Evolutionary conservation across 2,329 filamentous ascomycete species (phyloP).

Genomic region (Taxawa tesnikishii): DNA sequence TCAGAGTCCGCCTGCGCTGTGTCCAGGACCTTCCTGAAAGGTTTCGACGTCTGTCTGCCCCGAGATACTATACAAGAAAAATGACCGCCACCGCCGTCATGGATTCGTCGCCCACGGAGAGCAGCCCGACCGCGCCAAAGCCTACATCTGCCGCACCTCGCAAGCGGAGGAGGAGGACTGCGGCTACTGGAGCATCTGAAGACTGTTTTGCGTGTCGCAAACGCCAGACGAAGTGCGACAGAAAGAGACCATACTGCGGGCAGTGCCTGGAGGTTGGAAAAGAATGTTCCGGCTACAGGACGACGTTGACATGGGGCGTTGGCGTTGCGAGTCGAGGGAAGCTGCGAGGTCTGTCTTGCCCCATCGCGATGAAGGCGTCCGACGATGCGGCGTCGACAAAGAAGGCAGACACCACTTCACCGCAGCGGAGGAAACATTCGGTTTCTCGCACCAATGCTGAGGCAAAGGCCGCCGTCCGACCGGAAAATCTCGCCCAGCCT

Average conservation of each 20-base stretch:
- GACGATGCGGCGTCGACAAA: conserved; percentile 15
- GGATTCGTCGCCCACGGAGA: too few relatives aligned
- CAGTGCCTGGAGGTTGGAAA: conserved; percentile 85
- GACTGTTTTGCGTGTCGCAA: conserved; percentile 93
- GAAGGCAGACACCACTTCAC: conserved; percentile 10
- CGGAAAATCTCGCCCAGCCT: too few relatives aligned
- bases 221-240: conserved; percentile 74
- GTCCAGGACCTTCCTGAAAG: too few relatives aligned
- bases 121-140: too few relatives aligned
- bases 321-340: conserved; percentile 93
- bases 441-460: conserved; percentile 5
- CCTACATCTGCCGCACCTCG: conserved; percentile 20
- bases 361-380: conserved; percentile 37
- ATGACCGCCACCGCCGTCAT: too few relatives aligned
- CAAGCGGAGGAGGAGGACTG: conserved; percentile 76
- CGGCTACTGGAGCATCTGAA: conserved; percentile 77
- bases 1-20: too few relatives aligned
- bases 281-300: conserved; percentile 94
- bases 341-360: conserved; percentile 73
- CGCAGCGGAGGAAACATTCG: conserved; percentile 14
- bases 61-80: too few relatives aligned
- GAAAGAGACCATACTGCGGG: conserved; percentile 85
- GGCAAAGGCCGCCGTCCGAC: too few relatives aligned
- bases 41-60: too few relatives aligned
- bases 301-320: conserved; percentile 90